A percentile compares a stretch with the other conserved stretches of the same genome.
phyloP scores from a whole-genome alignment of 345 rosid species.

The Gossypium sturtianum region DNA sequence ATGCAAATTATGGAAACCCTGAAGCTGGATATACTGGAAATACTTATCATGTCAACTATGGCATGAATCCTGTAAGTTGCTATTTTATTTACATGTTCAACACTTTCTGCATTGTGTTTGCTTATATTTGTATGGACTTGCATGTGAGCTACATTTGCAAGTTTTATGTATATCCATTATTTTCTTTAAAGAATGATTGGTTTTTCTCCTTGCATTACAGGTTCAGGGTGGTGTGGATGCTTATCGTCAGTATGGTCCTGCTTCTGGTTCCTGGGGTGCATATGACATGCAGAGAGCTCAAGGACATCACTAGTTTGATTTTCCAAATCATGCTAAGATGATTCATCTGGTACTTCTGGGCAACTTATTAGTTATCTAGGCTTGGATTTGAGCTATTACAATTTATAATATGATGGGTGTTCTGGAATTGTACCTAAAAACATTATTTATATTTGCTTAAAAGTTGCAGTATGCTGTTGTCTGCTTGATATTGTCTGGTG shows the following conservation, averaged over 20 bases:
- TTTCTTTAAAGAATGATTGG: neutral
- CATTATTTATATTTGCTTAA: slow-evolving; percentile 15
- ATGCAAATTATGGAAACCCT: slow-evolving; percentile 51
- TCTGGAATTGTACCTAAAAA: slow-evolving; percentile 27
- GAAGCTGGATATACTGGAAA: slow-evolving; percentile 64
- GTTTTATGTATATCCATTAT: neutral
- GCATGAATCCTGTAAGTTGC: slow-evolving; percentile 78
- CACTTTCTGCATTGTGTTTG: neutral
- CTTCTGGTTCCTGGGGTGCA: slow-evolving; percentile 60
- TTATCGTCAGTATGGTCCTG: slow-evolving; percentile 71
- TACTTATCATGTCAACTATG: slow-evolving; percentile 62
- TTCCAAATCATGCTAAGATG: slow-evolving; percentile 21
- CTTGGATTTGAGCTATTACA: slow-evolving; percentile 24
- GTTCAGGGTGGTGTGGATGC: slow-evolving; percentile 55
- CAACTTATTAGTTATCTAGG: slow-evolving; percentile 28
- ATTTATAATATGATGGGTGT: slow-evolving; percentile 16
- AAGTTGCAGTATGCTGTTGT: slow-evolving; percentile 12
- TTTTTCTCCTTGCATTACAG: slow-evolving; percentile 28
- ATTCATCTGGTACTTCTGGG: slow-evolving; percentile 33
- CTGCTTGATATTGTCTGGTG: slow-evolving; percentile 14
- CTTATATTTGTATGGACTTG: slow-evolving; percentile 6
- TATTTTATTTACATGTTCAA: neutral
- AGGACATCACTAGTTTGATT: slow-evolving; percentile 58
- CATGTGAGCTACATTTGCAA: neutral
- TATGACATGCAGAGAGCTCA: slow-evolving; percentile 64